These are phyloP conservation scores for Aspergillus kassunensis DNA, from an alignment of 495 filamentous ascomycete genomes.

Conservation along the genomic window DNA sequence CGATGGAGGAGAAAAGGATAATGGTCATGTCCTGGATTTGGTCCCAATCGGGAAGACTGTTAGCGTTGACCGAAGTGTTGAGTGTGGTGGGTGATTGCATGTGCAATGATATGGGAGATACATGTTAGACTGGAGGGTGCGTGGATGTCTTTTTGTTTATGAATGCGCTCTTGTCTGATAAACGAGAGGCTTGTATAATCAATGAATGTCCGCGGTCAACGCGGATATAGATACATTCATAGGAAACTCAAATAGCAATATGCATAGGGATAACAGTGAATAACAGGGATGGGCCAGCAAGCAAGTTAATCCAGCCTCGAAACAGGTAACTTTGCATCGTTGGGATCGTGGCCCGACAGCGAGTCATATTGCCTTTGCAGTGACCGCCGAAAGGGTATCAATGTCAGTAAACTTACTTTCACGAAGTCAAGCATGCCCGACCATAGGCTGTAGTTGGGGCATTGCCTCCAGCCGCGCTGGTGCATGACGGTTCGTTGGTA, in stretches of 20 bases:
- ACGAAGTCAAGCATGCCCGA: slow-evolving; percentile 79
- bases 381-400: slow-evolving; percentile 32
- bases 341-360: slow-evolving; percentile 21
- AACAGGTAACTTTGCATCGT: slow-evolving; percentile 25
- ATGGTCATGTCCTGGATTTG: slow-evolving; percentile 69
- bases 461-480: slow-evolving; percentile 89
- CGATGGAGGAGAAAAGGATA: slow-evolving; percentile 72
- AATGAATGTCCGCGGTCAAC: neutral
- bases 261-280: neutral
- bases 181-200: neutral
- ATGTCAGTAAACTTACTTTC: slow-evolving; percentile 58
- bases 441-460: slow-evolving; percentile 94
- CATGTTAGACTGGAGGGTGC: no score
- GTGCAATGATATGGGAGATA: neutral
- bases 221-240: no score
- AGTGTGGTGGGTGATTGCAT: neutral
- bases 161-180: no score
- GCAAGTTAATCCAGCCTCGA: slow-evolving; percentile 37
- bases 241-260: no score
- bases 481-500: slow-evolving; percentile 95
- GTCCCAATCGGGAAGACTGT: slow-evolving; percentile 3
- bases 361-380: slow-evolving; percentile 15
- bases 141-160: no score
- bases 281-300: slow-evolving; percentile 21
- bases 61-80: neutral